Evolutionary conservation across 768 basidiomycete species (phyloP).

Genomic region (Leccinum rimulosum): DNA sequence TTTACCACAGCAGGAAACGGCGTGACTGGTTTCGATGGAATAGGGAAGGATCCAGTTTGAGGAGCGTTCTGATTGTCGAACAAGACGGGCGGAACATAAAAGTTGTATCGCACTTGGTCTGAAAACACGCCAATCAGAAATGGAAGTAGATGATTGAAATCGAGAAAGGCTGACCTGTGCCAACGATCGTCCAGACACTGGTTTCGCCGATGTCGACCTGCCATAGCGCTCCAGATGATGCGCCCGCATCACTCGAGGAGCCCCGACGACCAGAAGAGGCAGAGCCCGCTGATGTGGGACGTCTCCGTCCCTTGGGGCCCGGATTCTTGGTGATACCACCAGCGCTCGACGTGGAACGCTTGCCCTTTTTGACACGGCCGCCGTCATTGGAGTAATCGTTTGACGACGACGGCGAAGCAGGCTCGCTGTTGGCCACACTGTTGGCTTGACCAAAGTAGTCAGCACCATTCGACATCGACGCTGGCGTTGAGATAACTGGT

Average conservation of each 20-base stretch:
- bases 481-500: constrained; percentile 64
- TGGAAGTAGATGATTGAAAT: neutral
- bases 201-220: constrained; percentile 91
- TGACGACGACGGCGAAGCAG: constrained; percentile 57
- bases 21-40: constrained; percentile 79
- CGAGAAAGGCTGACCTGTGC: constrained; percentile 58
- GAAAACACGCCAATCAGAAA: constrained; percentile 22
- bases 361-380: constrained; percentile 76
- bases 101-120: constrained; percentile 93
- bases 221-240: constrained; percentile 80
- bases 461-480: constrained; percentile 45
- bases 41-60: constrained; percentile 70
- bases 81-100: constrained; percentile 83
- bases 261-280: constrained; percentile 66
- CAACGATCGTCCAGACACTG: constrained; percentile 92
- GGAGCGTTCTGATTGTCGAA: constrained; percentile 78
- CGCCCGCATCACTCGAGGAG: constrained; percentile 62
- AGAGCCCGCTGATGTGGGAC: constrained; percentile 76
- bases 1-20: constrained; percentile 87
- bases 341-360: constrained; percentile 74
- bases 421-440: constrained; percentile 57
- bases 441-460: constrained; percentile 61
- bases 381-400: constrained; percentile 81
- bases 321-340: constrained; percentile 38
- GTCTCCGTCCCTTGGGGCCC: constrained; percentile 52